Evolutionary conservation across 2,329 filamentous ascomycete genomes (phyloP).

Genomic region (Fusarium domesticum): DNA sequence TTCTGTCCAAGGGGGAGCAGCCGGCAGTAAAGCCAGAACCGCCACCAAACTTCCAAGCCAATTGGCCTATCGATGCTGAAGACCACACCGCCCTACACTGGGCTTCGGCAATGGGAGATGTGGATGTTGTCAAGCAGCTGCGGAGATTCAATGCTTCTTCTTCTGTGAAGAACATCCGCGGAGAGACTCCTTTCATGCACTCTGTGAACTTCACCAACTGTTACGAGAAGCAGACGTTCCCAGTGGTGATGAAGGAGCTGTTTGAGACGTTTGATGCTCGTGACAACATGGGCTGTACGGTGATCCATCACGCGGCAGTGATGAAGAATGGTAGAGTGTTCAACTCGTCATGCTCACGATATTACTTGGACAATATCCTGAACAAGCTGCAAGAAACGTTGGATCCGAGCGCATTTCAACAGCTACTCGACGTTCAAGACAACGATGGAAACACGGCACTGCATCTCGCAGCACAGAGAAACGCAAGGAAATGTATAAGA

Average conservation of each 20-base stretch:
- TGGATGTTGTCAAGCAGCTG: conserved; percentile 85
- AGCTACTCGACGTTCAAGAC: conserved; percentile 79
- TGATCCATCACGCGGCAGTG: conserved; percentile 90
- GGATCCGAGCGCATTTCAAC: conserved; percentile 71
- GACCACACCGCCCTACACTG: conserved; percentile 92
- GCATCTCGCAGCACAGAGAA: conserved; percentile 72
- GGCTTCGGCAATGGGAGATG: conserved; percentile 95
- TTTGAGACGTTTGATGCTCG: conserved; percentile 75
- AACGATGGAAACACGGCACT: conserved; percentile 84
- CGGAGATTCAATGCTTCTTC: conserved; percentile 76
- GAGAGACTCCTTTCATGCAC: conserved; percentile 91
- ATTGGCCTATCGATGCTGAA: conserved; percentile 90
- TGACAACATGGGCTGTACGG: conserved; percentile 79
- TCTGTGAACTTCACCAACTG: conserved; percentile 97
- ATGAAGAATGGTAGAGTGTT: conserved; percentile 78
- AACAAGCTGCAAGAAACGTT: conserved; percentile 80
- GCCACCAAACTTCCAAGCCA: conserved; percentile 80
- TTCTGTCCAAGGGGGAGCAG: conserved; percentile 77
- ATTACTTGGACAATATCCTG: conserved; percentile 89
- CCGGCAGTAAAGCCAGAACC: conserved; percentile 71
- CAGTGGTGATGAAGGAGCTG: conserved; percentile 76
- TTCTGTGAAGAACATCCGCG: conserved; percentile 65
- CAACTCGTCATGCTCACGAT: conserved; percentile 84
- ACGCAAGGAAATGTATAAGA: conserved; percentile 86
- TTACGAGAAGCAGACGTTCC: conserved; percentile 89